These are phyloP conservation scores for Toxoplasma gondii DNA, from an alignment of 169 alveolate species.

Conservation along the genomic window DNA sequence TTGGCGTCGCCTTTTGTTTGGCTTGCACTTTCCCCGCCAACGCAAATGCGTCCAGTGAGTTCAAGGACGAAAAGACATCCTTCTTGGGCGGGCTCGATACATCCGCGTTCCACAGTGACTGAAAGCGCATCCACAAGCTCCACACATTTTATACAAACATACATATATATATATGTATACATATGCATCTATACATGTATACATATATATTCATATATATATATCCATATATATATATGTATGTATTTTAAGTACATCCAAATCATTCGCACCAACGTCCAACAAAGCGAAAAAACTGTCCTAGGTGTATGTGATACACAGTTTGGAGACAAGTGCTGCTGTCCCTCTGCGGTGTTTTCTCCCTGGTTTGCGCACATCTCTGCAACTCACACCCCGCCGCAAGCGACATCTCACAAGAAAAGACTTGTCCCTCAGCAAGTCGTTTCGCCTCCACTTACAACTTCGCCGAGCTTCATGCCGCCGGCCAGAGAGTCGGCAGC, in stretches of 20 bases:
- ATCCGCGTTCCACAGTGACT: background rate
- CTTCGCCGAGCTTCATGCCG: background rate
- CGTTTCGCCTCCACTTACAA: background rate
- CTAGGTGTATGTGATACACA: no score
- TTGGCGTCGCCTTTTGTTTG: background rate
- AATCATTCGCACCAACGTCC: background rate
- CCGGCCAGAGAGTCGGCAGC: background rate
- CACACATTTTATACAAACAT: background rate
- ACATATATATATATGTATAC: background rate
- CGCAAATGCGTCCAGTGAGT: conserved; percentile 46
- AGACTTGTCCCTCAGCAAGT: no score
- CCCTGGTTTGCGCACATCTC: no score
- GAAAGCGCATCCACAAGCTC: background rate
- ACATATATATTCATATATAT: background rate
- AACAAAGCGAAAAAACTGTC: no score
- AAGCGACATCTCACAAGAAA: no score
- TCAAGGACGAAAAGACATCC: conserved; percentile 30
- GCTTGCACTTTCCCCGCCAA: conserved; percentile 45
- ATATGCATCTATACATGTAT: background rate
- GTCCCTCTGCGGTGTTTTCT: background rate
- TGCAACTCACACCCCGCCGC: background rate
- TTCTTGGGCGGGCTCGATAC: background rate
- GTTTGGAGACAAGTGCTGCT: no score
- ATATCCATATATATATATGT: no score
- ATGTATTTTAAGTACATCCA: background rate